Evolutionary conservation across 352 stramenopile genomes (phyloP), one percentile per base, ranked within the genome.

Genomic region (Phytophthora citrophthora): DNA sequence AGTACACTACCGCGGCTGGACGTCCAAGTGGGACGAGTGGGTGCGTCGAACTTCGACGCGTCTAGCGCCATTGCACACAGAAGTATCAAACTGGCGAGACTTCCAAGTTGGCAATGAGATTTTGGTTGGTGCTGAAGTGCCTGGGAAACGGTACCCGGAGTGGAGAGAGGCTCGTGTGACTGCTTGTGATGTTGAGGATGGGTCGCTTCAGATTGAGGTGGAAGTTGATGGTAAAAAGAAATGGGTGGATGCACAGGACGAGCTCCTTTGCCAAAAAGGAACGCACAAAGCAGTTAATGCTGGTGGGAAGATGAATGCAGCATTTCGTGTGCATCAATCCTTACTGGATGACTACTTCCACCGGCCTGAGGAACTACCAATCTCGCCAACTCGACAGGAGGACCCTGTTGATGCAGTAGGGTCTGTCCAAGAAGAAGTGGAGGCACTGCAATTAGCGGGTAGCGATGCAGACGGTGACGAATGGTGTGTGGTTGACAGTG

Each of bases 1-100:
- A 39, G 90, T 99, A 44, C 96, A 99, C 68, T 99, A 98, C 66
- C 97, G 98, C 48, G 96, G 96, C 12, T 99, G 96, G 96, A 97
- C 97, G 1, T 68, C 87, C 9, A 91, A 97, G 54, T 99, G 97
- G 97, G 96, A 99, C 72, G 96, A 99, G 73, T 99, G 95, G 94
- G 77, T 99, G 36, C 65, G 83, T 9, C 89, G 81, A 34, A 81
- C 95, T 48, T 98, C 95, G 7, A 66, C 73, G 12, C 84, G 96
- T 4, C 71, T 99, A 23, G 86, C 91, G 23, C 91, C 90, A 2
- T 94, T 98, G 67, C 86, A 98, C 59, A 97, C 95, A 2, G 61
- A 75, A 29, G 77, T 90, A 10, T 54, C 48, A 3, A 88, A 91
- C 57, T 94, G 86, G 86, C 76, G 86, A 26, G 79, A 50, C 6